Base-by-base conservation (phyloP, 2,329 filamentous ascomycete genomes). In the Penicillium sp. region DNA sequence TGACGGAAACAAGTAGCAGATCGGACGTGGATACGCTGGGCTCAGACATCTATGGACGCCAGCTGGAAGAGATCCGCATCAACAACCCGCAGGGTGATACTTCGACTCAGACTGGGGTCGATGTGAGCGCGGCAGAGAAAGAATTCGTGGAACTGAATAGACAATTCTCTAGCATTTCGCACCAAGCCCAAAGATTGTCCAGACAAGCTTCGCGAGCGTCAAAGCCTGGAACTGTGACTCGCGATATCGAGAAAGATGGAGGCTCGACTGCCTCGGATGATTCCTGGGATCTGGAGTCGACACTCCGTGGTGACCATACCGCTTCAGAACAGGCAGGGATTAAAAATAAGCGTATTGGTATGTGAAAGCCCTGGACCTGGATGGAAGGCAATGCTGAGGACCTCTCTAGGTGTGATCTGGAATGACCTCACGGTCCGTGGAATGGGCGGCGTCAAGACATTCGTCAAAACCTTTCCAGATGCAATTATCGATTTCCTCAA, bases 301-400 rank as follows among this genome's bases (percentile, higher is more conserved):
- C 85, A 3, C 74, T 95, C 52, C 81, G 87, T 37, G 88, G 88
- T 2, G 83, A 83, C 47, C 78, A 86, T 49, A 80, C 79, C 38
- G 85, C 88, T 8, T 87, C 89, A 63, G 78, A 80, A 53, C 82
- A 86, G 54, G 87, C 87, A 5, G 89, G 89, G 1, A 95, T 95
- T 69, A 84, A 83, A 52, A 78, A 83, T 4, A 95, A 95, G 74
- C 83, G 86, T 59, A 86, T 90, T 52, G 87, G 74, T 72, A 44
- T 36, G 64, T 35, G n/a, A 41, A 2, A 31, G 13, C 3, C 14
- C n/a, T 16, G 36, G 2, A 6, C 11, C 4, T 1, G 7, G n/a
- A 43, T 2, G 18, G 35, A 19, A 12, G 18, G 12, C 4, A 12
- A 28, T 41, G 13, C 49, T 53, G 44, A 53, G 39, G 14, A 9